Evolutionary conservation across 257 asterid genomes (phyloP).

Genomic region (Scutellaria minor): DNA sequence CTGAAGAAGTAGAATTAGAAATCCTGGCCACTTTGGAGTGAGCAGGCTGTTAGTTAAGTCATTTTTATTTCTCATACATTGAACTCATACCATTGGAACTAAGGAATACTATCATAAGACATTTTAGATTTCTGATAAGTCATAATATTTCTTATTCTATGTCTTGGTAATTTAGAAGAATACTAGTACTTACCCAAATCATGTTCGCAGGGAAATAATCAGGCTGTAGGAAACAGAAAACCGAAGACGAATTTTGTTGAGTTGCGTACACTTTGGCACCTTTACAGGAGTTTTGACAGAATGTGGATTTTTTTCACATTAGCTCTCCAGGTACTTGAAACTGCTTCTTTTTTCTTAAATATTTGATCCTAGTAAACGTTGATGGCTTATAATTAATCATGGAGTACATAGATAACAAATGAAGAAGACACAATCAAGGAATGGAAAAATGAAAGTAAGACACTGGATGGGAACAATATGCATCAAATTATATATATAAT

Average conservation of each 20-base stretch:
- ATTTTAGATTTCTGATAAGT: no score
- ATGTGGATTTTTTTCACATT: conserved; percentile 92
- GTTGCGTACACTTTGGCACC: conserved; percentile 95
- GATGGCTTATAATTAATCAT: conserved; percentile 16
- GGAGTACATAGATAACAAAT: conserved; percentile 18
- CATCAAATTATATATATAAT: not conserved
- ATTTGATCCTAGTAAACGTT: conserved; percentile 9
- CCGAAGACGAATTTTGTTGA: conserved; percentile 97
- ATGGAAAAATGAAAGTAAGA: no score
- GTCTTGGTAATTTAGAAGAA: conserved; percentile 1
- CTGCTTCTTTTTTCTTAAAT: conserved; percentile 18
- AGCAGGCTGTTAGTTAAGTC: not conserved
- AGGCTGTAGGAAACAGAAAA: conserved; percentile 71
- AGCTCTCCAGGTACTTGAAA: conserved; percentile 82
- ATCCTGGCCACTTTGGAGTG: not conserved
- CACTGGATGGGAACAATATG: not conserved
- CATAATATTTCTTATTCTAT: not conserved
- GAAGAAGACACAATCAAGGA: no score
- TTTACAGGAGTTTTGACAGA: conserved; percentile 92
- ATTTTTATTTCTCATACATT: no score
- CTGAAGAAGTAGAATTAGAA: not conserved
- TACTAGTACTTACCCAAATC: conserved; percentile 29
- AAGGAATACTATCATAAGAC: no score
- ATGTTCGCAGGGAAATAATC: conserved; percentile 53
- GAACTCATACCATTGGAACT: not conserved